Percentiles rank a stretch among this genome's conserved stretches.
Evolutionary conservation across 2,329 filamentous ascomycete genomes (phyloP).

Genomic region (Simplicillium sp.): DNA sequence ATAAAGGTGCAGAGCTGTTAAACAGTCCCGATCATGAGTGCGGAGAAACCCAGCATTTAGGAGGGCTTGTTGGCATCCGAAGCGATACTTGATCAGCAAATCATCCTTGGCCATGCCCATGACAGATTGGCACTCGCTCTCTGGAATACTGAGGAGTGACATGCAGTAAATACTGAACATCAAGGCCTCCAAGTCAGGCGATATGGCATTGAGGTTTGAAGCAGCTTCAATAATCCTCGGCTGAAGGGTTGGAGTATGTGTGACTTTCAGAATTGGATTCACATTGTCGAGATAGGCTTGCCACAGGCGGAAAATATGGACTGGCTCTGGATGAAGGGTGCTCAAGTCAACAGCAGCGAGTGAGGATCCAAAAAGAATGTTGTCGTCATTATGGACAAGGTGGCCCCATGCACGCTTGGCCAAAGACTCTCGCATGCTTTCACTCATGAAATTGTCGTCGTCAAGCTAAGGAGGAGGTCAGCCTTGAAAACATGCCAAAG

Average conservation of each 20-base stretch:
- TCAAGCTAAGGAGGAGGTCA: background rate
- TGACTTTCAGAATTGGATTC: conserved; percentile 49
- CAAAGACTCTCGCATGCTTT: conserved; percentile 6
- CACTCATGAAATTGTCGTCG: conserved; percentile 14
- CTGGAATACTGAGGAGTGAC: conserved; percentile 29
- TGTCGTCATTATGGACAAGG: conserved; percentile 28
- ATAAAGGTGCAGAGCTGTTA: conserved; percentile 49
- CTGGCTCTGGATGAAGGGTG: conserved; percentile 37
- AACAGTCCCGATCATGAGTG: conserved; percentile 37
- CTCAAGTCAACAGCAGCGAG: conserved; percentile 31
- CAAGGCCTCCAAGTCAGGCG: conserved; percentile 37
- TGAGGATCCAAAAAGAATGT: conserved; percentile 42
- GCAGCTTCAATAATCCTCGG: conserved; percentile 39
- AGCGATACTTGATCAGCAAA: conserved; percentile 32
- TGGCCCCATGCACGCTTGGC: conserved; percentile 35
- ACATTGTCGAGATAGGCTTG: conserved; percentile 50
- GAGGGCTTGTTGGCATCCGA: conserved; percentile 43
- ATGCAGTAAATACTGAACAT: conserved; percentile 44
- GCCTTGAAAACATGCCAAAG: background rate
- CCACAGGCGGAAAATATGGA: conserved; percentile 41
- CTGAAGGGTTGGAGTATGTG: conserved; percentile 46
- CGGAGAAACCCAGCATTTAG: conserved; percentile 39
- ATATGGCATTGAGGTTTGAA: conserved; percentile 27
- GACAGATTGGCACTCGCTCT: conserved; percentile 29
- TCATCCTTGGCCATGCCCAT: conserved; percentile 30